Evolutionary conservation across 768 basidiomycete species (phyloP), one percentile per base, ranked within the genome.

Genomic region (Fistulinella prunicolor): DNA sequence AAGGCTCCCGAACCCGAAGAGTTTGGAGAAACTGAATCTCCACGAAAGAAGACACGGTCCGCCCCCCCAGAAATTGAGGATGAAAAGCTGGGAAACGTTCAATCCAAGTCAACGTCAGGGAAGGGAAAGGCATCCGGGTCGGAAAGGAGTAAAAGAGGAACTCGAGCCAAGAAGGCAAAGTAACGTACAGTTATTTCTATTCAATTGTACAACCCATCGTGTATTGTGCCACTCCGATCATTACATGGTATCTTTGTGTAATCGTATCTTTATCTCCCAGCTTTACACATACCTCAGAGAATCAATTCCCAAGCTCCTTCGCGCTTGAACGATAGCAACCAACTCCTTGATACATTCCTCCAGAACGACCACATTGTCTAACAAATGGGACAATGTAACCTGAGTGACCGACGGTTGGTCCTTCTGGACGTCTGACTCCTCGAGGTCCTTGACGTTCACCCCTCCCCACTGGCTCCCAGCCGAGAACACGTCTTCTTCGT

Each of bases 281-380:
- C 16, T 40, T 23, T 72, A 90, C 57, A 92, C 61, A 62, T 89
- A 91, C 56, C 86, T 80, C 52, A 92, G 68, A 20, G 82, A 75
- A 68, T 94, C 92, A 52, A 94, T 87, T 9, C 93, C 93, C 44
- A 94, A 68, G 67, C 83, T 85, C 51, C 89, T 73, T 49, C 92
- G 74, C 14, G 89, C 90, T 67, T 90, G 85, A 43, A 94, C 80
- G 54, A 93, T 85, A 13, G 90, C 89, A 13, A 83, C 82, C 28
- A 94, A 71, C 66, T 98, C 95, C 70, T 97, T 97, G 61, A 97
- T 86, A 51, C 85, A 87, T 67, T 97, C 95, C 68, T 97, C 95
- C 53, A 98, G 64, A 34, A 97, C 84, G 24, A 98, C 93, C 24
- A 94, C 86, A 61, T 97, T 97, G 64, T 97, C 95, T 64, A 97